These are phyloP conservation scores for Tetradesmus obliquus DNA, from an alignment of 139 green algal genomes.

Conservation along the genomic window DNA sequence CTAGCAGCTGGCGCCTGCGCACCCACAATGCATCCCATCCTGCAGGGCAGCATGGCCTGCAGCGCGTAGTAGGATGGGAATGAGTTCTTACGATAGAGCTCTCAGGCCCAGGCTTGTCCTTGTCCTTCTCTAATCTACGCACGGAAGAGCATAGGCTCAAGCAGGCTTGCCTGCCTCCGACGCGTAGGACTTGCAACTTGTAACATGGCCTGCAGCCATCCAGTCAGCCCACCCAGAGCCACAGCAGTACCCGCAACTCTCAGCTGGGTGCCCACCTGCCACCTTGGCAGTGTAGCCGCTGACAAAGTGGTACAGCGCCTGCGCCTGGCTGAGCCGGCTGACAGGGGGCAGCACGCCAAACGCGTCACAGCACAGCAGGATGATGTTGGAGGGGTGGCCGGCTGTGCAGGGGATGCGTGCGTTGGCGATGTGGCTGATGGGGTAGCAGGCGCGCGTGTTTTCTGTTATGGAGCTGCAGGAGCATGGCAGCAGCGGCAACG, in stretches of 20 bases:
- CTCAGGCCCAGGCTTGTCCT: too few relatives aligned
- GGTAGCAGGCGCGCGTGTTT: conserved; percentile 96
- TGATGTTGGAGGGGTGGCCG: conserved; percentile 90
- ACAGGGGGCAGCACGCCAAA: conserved; percentile 89
- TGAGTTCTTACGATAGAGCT: too few relatives aligned
- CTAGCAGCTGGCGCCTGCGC: not conserved
- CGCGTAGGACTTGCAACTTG: too few relatives aligned
- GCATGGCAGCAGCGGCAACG: conserved; percentile 5
- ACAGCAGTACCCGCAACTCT: not conserved
- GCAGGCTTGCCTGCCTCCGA: too few relatives aligned
- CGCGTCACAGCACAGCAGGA: conserved; percentile 64
- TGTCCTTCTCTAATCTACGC: too few relatives aligned
- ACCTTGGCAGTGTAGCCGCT: conserved; percentile 97
- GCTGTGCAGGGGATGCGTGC: conserved; percentile 89
- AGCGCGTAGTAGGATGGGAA: too few relatives aligned
- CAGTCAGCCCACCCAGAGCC: too few relatives aligned
- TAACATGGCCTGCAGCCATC: too few relatives aligned
- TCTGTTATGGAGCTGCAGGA: conserved; percentile 77
- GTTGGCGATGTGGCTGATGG: conserved; percentile 95
- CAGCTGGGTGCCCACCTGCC: conserved; percentile 43
- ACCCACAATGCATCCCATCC: not conserved
- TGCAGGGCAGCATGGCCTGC: too few relatives aligned
- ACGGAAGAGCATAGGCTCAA: too few relatives aligned
- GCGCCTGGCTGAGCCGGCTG: conserved; percentile 79
- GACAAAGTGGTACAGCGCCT: conserved; percentile 99